A percentile compares a stretch with the other conserved stretches of the same genome.
Evolutionary conservation across 768 basidiomycete species (phyloP).

Genomic region (Cystobasidiopsis lactophilus): DNA sequence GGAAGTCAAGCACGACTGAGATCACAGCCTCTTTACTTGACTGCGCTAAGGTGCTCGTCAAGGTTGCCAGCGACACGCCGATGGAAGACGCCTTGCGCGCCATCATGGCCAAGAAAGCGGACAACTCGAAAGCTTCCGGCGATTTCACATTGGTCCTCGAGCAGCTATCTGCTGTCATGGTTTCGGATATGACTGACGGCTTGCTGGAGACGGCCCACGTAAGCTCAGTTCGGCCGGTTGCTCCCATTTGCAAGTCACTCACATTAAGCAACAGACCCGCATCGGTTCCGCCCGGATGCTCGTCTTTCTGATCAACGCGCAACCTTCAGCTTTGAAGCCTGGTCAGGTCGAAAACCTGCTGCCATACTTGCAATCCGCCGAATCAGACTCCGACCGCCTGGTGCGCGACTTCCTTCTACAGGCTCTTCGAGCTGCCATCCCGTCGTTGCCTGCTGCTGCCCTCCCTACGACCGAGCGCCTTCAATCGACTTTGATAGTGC

Average conservation of each 20-base stretch:
- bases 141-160: slow-evolving; percentile 45
- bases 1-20: background rate
- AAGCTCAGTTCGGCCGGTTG: slow-evolving; percentile 41
- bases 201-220: slow-evolving; percentile 43
- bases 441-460: slow-evolving; percentile 72
- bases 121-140: slow-evolving; percentile 28
- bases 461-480: slow-evolving; percentile 53
- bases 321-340: slow-evolving; percentile 63
- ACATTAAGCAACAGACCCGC: slow-evolving; percentile 35
- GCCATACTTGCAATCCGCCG: slow-evolving; percentile 69
- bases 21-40: background rate
- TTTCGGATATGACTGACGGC: slow-evolving; percentile 73
- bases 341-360: slow-evolving; percentile 63
- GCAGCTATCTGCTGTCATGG: slow-evolving; percentile 62
- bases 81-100: slow-evolving; percentile 66
- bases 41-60: slow-evolving; percentile 44
- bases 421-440: slow-evolving; percentile 65
- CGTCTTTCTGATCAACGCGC: slow-evolving; percentile 55
- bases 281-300: slow-evolving; percentile 68
- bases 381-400: slow-evolving; percentile 54
- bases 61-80: slow-evolving; percentile 54
- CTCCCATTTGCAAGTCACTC: background rate
- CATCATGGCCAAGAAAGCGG: slow-evolving; percentile 52
- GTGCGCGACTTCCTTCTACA: slow-evolving; percentile 70
- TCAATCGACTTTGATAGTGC: slow-evolving; percentile 56